A percentile compares a stretch with the other conserved stretches of the same genome.
These are phyloP conservation scores for Colletotrichum truncatum DNA, from an alignment of 2,329 filamentous ascomycete genomes.

Conservation along the genomic window DNA sequence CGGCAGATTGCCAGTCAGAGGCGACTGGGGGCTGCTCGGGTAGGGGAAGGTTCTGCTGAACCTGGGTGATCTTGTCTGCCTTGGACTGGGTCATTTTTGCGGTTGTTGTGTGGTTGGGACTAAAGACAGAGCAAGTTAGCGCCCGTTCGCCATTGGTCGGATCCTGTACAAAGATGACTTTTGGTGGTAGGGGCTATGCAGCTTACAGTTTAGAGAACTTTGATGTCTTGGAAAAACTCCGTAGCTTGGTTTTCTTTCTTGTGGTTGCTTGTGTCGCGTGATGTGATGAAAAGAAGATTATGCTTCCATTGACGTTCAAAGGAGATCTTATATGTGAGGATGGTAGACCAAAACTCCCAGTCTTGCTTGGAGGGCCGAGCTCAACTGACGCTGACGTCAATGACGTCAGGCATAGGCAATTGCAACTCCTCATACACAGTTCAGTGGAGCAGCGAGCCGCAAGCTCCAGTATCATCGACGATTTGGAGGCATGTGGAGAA, in stretches of 20 bases:
- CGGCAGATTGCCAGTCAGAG: constrained; percentile 82
- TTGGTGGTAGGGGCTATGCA: background rate
- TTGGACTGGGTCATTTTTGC: constrained; percentile 60
- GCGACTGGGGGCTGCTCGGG: constrained; percentile 79
- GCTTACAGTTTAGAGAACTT: background rate
- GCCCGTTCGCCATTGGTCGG: background rate
- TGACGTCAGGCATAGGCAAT: constrained; percentile 32
- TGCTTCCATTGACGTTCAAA: background rate
- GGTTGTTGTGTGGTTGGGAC: background rate
- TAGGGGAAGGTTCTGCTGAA: constrained; percentile 78
- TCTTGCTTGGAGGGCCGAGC: background rate
- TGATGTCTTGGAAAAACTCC: too few relatives aligned
- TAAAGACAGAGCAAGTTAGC: constrained; percentile 1
- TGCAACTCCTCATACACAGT: constrained; percentile 20
- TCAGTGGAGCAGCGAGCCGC: constrained; percentile 20
- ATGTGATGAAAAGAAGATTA: background rate
- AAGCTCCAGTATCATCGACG: constrained; percentile 16
- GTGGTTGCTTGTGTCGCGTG: background rate
- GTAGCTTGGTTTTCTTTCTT: background rate
- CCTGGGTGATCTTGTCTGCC: constrained; percentile 71
- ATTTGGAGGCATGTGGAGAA: constrained; percentile 23
- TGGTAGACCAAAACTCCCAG: background rate
- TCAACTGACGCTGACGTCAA: constrained; percentile 29
- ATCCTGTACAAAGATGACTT: background rate
- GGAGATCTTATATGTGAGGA: constrained; percentile 7